These are phyloP conservation scores for Paramecium biaurelia DNA, from an alignment of 73 alveolate genomes.

Conservation along the genomic window DNA sequence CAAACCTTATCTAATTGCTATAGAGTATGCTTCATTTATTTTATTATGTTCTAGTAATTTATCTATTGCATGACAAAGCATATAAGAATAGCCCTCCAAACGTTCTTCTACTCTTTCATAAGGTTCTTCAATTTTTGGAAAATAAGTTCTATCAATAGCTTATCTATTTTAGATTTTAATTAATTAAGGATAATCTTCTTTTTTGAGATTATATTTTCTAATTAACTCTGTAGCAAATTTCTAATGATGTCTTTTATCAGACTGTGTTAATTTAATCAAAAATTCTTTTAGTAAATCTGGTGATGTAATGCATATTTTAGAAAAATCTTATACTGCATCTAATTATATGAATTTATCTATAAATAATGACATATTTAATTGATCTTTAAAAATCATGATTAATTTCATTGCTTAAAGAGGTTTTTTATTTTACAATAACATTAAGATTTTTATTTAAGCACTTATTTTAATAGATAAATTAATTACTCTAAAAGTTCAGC, in stretches of 20 bases:
- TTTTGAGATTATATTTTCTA: neutral
- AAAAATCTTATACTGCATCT: neutral
- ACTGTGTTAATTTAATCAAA: neutral
- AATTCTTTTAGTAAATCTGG: neutral
- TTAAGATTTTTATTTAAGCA: neutral
- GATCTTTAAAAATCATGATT: neutral
- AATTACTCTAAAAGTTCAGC: neutral
- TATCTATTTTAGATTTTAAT: neutral
- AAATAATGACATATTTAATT: neutral
- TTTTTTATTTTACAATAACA: neutral
- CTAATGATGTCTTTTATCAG: neutral
- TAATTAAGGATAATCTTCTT: constrained; percentile 6
- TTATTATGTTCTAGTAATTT: neutral
- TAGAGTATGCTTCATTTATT: constrained; percentile 25
- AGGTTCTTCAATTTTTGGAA: neutral
- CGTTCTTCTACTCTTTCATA: constrained; percentile 52
- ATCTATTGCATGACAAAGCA: constrained; percentile 14
- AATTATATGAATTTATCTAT: constrained; percentile 27
- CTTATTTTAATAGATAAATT: neutral
- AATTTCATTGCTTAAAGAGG: neutral
- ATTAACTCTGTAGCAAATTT: constrained; percentile 45
- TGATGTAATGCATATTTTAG: neutral
- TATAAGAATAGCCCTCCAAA: neutral
- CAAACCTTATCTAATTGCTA: neutral
- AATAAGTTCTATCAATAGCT: neutral